Evolutionary conservation across 1,139 yeast genomes (phyloP), one percentile per base, ranked within the genome.

Genomic region (Debaryomyces psychrophilus): DNA sequence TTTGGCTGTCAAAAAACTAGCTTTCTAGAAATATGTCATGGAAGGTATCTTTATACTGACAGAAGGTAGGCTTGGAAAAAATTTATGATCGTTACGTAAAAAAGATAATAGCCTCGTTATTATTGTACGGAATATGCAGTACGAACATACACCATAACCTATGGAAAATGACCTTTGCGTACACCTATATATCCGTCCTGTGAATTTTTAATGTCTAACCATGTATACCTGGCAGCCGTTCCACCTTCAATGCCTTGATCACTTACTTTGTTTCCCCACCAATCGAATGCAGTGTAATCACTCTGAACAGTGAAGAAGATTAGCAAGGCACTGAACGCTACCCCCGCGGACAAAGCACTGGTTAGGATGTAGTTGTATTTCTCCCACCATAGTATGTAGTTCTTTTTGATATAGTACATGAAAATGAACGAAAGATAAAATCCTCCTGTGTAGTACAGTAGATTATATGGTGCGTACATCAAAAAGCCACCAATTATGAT

Each of bases 281-380:
- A 83, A 15, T 53, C 29, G 34, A 82, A 45, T 8, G 58, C 48
- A 35, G 65, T 66, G 8, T 64, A 67, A 41, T 74, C 70, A 51
- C 69, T 77, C 53, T 77, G 80, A 7, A 81, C 80, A 1, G 82
- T 73, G 56, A 83, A 79, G 62, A 82, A 83, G 38, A 83, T 79
- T 42, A 82, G 60, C 29, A 82, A 61, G 0, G 83, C 79, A 51
- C 80, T 66, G 47, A 81, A 75, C 0, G 87, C 87, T 31, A 81
- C 76, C 18, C 87, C 88, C 2, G 87, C 82, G 6, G 76, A 67
- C 38, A 83, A 61, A 2, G 81, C 87, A 49, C 81, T 73, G 12
- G 84, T 72, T 31, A 83, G 64, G 8, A 85, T 76, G 59, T 83
- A 85, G 56, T 80, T 82, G 64, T 83, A 85, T 61, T 79, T 81